These are phyloP conservation scores for Geotrichum armillariae DNA, from an alignment of 1,139 yeast genomes.

Conservation along the genomic window DNA sequence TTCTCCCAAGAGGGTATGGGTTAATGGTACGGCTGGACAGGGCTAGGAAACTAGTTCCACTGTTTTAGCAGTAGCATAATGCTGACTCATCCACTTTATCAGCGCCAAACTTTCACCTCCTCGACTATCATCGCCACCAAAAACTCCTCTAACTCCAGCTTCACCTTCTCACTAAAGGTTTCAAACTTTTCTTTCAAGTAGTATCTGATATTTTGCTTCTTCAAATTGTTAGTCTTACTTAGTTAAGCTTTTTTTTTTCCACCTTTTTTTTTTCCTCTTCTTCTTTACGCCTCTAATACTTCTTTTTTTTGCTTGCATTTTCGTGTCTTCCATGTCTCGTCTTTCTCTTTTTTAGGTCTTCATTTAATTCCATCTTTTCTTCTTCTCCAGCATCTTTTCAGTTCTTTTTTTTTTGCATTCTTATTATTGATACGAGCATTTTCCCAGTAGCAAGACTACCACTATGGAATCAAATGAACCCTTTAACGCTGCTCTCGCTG, in stretches of 20 bases:
- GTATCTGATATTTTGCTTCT: too few species aligned
- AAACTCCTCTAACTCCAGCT: too few species aligned
- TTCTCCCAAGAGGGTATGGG: neutral
- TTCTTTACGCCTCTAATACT: too few species aligned
- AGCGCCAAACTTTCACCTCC: neutral
- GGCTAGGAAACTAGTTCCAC: neutral
- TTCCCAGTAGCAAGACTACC: neutral
- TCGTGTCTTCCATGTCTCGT: neutral
- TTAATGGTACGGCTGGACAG: neutral
- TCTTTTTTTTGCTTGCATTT: too few species aligned
- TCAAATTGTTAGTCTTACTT: too few species aligned
- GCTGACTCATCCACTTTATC: too few species aligned
- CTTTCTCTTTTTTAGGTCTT: neutral
- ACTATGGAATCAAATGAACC: slow-evolving; percentile 6
- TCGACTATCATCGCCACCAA: too few species aligned
- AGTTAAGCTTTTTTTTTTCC: too few species aligned
- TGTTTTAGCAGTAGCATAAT: too few species aligned
- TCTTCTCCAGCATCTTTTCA: neutral
- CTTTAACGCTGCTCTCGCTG: neutral
- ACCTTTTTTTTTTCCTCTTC: too few species aligned
- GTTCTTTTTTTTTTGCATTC: neutral
- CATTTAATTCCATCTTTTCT: neutral
- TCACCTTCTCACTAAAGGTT: too few species aligned
- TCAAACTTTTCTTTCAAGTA: too few species aligned
- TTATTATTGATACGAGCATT: neutral